Conservation (phyloP, 2,329 filamentous ascomycete genomes). For the Nemania sp. region DNA sequence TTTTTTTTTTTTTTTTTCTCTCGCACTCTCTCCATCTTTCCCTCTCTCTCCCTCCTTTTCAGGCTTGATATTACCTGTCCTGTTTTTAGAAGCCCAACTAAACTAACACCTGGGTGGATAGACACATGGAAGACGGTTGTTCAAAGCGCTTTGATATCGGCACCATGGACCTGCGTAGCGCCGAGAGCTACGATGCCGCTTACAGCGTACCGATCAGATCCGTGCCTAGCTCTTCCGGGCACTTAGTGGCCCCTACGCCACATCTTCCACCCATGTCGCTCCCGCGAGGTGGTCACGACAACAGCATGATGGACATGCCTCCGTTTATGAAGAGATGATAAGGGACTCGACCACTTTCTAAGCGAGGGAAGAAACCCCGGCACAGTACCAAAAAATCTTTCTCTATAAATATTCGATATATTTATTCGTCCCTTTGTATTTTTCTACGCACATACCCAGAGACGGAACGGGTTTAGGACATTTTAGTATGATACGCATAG, state of each 20-base stretch:
- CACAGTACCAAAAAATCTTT: background rate
- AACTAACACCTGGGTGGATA: constrained; percentile 52
- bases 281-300: constrained; percentile 39
- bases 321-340: constrained; percentile 47
- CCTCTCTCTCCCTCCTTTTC: background rate
- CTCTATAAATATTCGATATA: background rate
- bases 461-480: constrained; percentile 10
- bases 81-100: constrained; percentile 16
- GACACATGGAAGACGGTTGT: constrained; percentile 82
- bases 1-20: too few relatives aligned
- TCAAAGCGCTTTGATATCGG: constrained; percentile 73
- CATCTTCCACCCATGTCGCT: constrained; percentile 49
- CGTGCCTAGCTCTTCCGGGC: constrained; percentile 44
- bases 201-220: constrained; percentile 43
- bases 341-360: constrained; percentile 39
- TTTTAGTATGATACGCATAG: constrained; percentile 26
- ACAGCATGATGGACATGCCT: constrained; percentile 42
- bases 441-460: constrained; percentile 17
- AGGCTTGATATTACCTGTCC: background rate
- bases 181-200: constrained; percentile 43
- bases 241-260: constrained; percentile 43
- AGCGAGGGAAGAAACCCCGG: background rate
- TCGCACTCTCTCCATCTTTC: too few relatives aligned
- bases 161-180: constrained; percentile 59
- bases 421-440: constrained; percentile 8